Conservation (phyloP, 257 asterid species). For the Plantago ovata region DNA sequence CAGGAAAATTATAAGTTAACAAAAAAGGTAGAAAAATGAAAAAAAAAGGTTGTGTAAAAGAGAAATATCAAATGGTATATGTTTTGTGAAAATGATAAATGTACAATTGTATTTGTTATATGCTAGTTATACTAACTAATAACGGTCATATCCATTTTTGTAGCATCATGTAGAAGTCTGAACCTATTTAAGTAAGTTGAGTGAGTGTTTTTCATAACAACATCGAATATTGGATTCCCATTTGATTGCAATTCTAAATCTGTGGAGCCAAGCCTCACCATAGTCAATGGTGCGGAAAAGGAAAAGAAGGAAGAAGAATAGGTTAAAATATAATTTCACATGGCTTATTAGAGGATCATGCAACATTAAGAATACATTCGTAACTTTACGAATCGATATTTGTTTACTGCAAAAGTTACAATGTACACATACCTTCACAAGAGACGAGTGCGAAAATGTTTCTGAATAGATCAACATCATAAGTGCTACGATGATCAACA, state of each 20-base stretch:
- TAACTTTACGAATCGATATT: too few relatives aligned
- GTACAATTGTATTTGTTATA: too few relatives aligned
- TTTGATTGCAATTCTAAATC: slow-evolving; percentile 26
- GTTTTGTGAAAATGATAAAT: too few relatives aligned
- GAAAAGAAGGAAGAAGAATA: too few relatives aligned
- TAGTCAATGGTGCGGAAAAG: slow-evolving; percentile 24
- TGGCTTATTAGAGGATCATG: neutral
- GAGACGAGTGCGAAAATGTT: slow-evolving; percentile 14
- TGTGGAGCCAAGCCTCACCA: slow-evolving; percentile 24
- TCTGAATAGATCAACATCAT: neutral
- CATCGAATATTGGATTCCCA: slow-evolving; percentile 23
- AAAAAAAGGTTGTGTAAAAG: too few relatives aligned
- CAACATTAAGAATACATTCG: too few relatives aligned
- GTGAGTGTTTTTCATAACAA: slow-evolving; percentile 24
- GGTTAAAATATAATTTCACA: too few relatives aligned
- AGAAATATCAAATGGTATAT: too few relatives aligned
- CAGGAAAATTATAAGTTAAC: too few relatives aligned
- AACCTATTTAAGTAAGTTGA: slow-evolving; percentile 23
- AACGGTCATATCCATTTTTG: slow-evolving; percentile 19
- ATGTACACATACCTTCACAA: slow-evolving; percentile 20
- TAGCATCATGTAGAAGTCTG: slow-evolving; percentile 27
- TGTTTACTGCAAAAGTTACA: too few relatives aligned
- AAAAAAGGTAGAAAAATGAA: too few relatives aligned
- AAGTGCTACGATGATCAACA: slow-evolving; percentile 18
- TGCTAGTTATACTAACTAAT: slow-evolving; percentile 31